phyloP scores from a whole-genome alignment of 75 land plant species.

The Pinus albicaulis region DNA sequence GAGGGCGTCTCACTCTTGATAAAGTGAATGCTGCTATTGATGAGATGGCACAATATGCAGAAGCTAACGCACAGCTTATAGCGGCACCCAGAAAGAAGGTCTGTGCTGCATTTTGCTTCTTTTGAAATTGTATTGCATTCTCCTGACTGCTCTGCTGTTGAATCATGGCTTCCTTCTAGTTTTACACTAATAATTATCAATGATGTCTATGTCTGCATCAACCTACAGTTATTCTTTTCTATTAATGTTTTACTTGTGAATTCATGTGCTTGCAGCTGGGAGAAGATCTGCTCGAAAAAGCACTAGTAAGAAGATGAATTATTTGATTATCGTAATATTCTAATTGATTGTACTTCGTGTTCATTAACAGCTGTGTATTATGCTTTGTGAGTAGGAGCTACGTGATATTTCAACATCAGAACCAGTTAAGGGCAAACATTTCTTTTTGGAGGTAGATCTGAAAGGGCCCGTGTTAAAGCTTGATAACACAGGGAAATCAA shows the following conservation, averaged over 20 bases:
- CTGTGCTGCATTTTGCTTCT: constrained; percentile 5
- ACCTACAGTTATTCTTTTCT: background rate
- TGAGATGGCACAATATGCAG: constrained; percentile 93
- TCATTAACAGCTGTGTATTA: background rate
- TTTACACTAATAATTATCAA: background rate
- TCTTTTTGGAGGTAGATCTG: constrained; percentile 90
- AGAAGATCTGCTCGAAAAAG: constrained; percentile 64
- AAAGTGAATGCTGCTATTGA: constrained; percentile 85
- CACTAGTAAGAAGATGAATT: constrained; percentile 55
- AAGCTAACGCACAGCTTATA: constrained; percentile 73
- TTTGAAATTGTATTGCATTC: background rate
- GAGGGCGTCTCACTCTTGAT: constrained; percentile 86
- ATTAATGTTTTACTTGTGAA: background rate
- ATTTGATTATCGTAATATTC: background rate
- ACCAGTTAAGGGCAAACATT: constrained; percentile 81
- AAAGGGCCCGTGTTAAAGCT: constrained; percentile 81
- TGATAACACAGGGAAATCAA: constrained; percentile 93
- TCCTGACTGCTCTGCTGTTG: background rate
- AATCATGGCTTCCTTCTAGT: background rate
- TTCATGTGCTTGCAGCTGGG: constrained; percentile 54
- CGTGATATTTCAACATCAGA: constrained; percentile 78
- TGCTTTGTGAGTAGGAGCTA: constrained; percentile 57
- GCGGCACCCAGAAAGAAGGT: constrained; percentile 84
- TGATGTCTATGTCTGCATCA: background rate
- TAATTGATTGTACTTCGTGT: background rate